phyloP scores from a whole-genome alignment of 345 rosid species.

The Lepidium didymum region DNA sequence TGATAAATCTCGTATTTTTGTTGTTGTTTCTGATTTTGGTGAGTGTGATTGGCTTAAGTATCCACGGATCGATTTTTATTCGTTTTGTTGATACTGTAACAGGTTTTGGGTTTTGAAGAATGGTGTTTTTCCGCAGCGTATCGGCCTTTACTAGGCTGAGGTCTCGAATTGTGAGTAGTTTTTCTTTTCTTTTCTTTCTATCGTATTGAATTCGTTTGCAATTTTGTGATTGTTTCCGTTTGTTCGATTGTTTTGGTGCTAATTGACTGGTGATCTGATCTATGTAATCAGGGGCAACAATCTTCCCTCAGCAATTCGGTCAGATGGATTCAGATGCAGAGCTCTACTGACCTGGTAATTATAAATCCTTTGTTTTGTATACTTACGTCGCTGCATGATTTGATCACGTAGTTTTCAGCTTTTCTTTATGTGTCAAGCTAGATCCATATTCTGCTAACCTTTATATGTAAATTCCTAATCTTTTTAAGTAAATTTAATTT shows the following conservation, averaged over 20 bases:
- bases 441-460: neutral
- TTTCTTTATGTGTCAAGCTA: neutral
- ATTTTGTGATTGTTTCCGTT: neutral
- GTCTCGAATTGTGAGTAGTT: slow-evolving; percentile 52
- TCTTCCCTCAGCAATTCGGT: slow-evolving; percentile 54
- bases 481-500: neutral
- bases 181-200: neutral
- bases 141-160: slow-evolving; percentile 60
- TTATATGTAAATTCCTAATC: neutral
- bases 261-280: slow-evolving; percentile 9
- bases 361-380: neutral
- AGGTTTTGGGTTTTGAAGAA: slow-evolving; percentile 27
- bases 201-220: neutral
- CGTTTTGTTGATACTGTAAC: slow-evolving; percentile 15
- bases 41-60: neutral
- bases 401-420: neutral
- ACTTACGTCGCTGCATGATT: neutral
- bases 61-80: neutral
- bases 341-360: slow-evolving; percentile 57
- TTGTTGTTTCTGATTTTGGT: neutral
- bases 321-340: slow-evolving; percentile 89
- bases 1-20: neutral
- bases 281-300: slow-evolving; percentile 45
- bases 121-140: slow-evolving; percentile 64
- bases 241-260: neutral